Evolutionary conservation across 176 grass and related monocot genomes (phyloP).

Genomic region (Areca catechu): DNA sequence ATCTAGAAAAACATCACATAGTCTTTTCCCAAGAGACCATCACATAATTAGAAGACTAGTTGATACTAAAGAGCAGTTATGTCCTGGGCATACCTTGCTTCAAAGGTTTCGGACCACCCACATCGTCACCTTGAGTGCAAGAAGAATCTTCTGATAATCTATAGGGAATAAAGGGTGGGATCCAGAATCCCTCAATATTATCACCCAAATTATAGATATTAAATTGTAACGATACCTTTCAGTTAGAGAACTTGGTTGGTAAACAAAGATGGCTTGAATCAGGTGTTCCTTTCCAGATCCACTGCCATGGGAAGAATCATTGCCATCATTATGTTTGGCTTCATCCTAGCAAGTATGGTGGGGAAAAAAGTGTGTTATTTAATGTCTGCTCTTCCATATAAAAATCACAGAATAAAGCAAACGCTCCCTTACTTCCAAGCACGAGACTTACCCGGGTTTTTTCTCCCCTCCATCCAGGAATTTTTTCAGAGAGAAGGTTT

Average conservation of each 20-base stretch:
- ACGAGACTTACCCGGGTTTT: conserved; percentile 26
- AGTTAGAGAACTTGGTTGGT: neutral
- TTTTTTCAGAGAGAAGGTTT: conserved; percentile 46
- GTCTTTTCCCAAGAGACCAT: neutral
- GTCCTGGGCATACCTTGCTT: conserved; percentile 9
- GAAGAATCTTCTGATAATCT: conserved; percentile 17
- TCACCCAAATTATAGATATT: neutral
- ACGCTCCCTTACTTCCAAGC: neutral
- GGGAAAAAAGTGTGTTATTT: neutral
- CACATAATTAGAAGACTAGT: neutral
- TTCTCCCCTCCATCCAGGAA: conserved; percentile 57
- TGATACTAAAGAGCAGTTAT: neutral
- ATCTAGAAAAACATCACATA: neutral
- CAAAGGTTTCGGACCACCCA: neutral
- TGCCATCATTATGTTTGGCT: neutral
- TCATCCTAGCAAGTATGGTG: conserved; percentile 2
- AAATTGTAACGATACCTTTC: conserved; percentile 7
- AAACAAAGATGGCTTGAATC: conserved; percentile 2
- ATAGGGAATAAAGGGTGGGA: neutral
- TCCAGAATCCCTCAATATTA: neutral
- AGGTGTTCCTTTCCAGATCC: neutral
- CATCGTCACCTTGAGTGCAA: neutral
- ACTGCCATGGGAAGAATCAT: neutral
- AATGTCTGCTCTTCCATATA: neutral
- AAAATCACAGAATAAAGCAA: neutral